Evolutionary conservation across 371 early-diverging fungal species (phyloP), one percentile per base, ranked within the genome.

Genomic region (Mortierella sp.): DNA sequence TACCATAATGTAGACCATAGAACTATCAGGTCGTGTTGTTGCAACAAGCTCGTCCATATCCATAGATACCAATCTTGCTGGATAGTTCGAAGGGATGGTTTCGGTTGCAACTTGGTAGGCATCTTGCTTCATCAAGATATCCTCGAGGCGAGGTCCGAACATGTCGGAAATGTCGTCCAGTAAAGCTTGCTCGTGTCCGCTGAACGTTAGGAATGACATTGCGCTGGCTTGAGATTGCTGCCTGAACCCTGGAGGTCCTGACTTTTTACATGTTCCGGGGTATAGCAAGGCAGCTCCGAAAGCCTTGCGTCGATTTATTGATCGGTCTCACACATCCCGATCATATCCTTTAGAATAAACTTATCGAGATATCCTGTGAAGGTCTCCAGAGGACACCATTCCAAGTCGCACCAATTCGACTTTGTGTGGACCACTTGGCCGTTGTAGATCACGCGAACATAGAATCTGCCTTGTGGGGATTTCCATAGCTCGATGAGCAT

Each of bases 401-500:
- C 74, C 50, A 85, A 57, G 41, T 87, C 80, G 54, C 88, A 87
- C 86, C 87, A 87, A 25, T 74, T 45, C 2, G 65, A 54, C 28
- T 62, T 48, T 10, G 68, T 67, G 21, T 60, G 56, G 12, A 88
- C 66, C 3, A 79, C 57, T 27, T 67, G 51, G 8, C 84, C 84
- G 45, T 88, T 88, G 73, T 85, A 85, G 13, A 88, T 51, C 14
- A 87, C 83, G 2, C 88, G 83, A 3, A 88, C 73, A 60, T 76
- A 74, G 28, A 72, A 67, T 27, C 62, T 63, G 34, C 70, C 80
- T 3, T 62, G 45, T 6, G 46, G 49, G 4, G 64, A 60, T 57
- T 71, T 81, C 89, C 89, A 88, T 22, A 88, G 68, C 62, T 88
- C 89, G 48, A 88, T 69, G 2, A 86, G 31, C 12, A 88, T 24